Base-by-base conservation (phyloP, 129 eudicot species). In the Erigeron canadensis region DNA sequence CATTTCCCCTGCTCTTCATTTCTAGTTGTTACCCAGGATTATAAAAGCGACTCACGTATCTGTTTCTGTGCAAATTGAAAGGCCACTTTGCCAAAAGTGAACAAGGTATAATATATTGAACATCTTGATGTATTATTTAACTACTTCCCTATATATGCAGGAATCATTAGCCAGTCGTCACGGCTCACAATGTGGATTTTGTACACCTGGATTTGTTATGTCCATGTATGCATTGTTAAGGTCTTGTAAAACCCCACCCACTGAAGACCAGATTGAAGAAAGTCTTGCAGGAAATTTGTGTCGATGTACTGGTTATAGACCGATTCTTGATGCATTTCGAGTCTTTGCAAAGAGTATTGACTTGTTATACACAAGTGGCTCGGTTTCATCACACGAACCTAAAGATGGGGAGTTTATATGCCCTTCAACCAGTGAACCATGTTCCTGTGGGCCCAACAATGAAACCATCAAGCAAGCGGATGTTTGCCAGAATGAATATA, bases 141-240 rank as follows among this genome's bases (percentile, higher is more conserved):
- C 16, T 45, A 40, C 34, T 44, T 67, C 15, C 10, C 22, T 46
- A 71, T 28, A 54, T 53, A 10, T 77, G 66, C 81, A 95, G 99
- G 96, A 95, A 79, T 81, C 84, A 40, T 84, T 95, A 56, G 97
- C 99, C 42, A 82, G 63, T 6, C 81, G 89, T 66, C 97, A 90
- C 63, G 99, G 99, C 21, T 95, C 99, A 59, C 99, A 95, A 58
- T 95, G 97, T 76, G 99, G 99, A 72, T 95, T 95, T 73, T 95
- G 99, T 66, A 95, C 99, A 68, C 97, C 99, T 63, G 99, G 99
- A 77, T 95, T 95, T 63, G 42, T 95, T 47, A 95, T 95, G 99
- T 95, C 99, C 12, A 75, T 95, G 97, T 95, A 95, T 65, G 97
- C 97, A 54, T 66, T 95, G 54, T 77, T 95, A 75, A 81, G 97